Percentiles rank a stretch among this genome's conserved stretches.
These are phyloP conservation scores for Hypoxylon sp. DNA, from an alignment of 2,329 filamentous ascomycete species.

Conservation along the genomic window DNA sequence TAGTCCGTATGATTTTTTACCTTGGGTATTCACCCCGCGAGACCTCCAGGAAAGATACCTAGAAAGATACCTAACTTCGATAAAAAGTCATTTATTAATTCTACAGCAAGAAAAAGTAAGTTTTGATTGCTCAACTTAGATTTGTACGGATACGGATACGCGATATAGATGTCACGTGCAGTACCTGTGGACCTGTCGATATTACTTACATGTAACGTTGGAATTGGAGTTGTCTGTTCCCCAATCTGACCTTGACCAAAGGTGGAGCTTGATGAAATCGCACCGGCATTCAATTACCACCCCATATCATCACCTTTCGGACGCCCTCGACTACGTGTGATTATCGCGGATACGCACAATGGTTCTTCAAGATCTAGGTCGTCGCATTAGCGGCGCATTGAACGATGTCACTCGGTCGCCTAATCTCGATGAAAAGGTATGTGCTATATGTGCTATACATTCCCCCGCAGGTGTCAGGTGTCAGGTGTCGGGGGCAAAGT, in stretches of 20 bases:
- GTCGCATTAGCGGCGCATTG: slow-evolving; percentile 97
- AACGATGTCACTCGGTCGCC: slow-evolving; percentile 90
- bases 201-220: too few relatives aligned
- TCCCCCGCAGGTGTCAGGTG: slow-evolving; percentile 33
- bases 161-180: too few relatives aligned
- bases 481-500: slow-evolving; percentile 3
- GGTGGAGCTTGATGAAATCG: slow-evolving; percentile 4
- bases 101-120: too few relatives aligned
- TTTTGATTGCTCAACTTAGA: too few relatives aligned
- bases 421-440: slow-evolving; percentile 95
- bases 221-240: too few relatives aligned
- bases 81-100: too few relatives aligned
- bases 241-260: not conserved
- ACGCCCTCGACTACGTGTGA: slow-evolving; percentile 11
- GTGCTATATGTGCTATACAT: slow-evolving; percentile 36
- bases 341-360: slow-evolving; percentile 62
- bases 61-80: too few relatives aligned
- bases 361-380: slow-evolving; percentile 98
- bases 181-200: too few relatives aligned
- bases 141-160: too few relatives aligned
- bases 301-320: slow-evolving; percentile 17
- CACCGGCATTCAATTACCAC: not conserved
- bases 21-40: too few relatives aligned
- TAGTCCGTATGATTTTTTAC: too few relatives aligned
- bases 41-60: too few relatives aligned